Conservation (phyloP, 176 grass and related monocot species). For the Oryza nivara region DNA sequence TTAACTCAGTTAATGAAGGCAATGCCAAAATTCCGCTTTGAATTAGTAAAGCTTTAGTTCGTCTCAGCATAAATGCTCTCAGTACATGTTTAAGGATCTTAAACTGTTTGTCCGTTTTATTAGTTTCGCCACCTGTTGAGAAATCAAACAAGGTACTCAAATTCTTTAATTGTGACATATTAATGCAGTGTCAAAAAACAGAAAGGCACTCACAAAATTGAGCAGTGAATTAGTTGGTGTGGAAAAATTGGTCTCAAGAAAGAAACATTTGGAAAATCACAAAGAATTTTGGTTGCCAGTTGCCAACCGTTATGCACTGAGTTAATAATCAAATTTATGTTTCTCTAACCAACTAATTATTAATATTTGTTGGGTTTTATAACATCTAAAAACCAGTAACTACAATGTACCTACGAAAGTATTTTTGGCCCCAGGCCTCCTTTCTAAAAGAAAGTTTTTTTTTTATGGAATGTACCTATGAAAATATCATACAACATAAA, state of each 20-base stretch:
- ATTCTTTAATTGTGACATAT: conserved; percentile 9
- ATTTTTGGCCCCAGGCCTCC: too few relatives aligned
- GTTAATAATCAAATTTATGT: neutral
- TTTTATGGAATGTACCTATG: neutral
- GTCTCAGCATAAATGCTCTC: conserved; percentile 89
- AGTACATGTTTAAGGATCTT: conserved; percentile 81
- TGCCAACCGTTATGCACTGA: neutral
- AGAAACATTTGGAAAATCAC: conserved; percentile 9
- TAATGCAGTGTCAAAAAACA: neutral
- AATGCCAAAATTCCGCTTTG: conserved; percentile 69
- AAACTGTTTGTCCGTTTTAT: conserved; percentile 66
- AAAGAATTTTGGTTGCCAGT: neutral
- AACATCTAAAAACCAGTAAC: neutral
- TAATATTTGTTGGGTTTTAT: neutral
- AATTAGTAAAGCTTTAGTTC: conserved; percentile 84
- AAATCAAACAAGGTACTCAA: conserved; percentile 24
- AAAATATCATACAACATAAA: conserved; percentile 26
- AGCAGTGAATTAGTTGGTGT: neutral
- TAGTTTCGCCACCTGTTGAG: conserved; percentile 62
- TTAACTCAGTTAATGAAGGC: conserved; percentile 87
- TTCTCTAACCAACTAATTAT: neutral
- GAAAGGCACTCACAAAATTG: neutral
- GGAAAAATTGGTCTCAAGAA: neutral
- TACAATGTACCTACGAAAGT: neutral
- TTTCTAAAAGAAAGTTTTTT: too few relatives aligned